A percentile compares a stretch with the other conserved stretches of the same genome.
phyloP scores from a whole-genome alignment of 2,329 filamentous ascomycete species.

The Trichoderma koningii region DNA sequence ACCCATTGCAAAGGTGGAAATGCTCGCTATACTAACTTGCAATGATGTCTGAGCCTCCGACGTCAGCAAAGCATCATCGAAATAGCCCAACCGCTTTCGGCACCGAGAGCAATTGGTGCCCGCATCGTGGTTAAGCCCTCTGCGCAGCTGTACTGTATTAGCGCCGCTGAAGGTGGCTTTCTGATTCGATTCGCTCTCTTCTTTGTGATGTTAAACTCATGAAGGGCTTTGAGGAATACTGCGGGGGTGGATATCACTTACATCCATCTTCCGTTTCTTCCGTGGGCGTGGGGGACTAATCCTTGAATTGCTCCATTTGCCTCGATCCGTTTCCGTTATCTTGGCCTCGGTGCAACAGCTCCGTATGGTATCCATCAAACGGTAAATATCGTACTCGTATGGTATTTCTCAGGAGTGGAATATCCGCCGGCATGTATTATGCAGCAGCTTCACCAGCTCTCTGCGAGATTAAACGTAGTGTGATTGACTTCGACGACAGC shows the following conservation, averaged over 20 bases:
- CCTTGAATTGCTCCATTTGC: neutral
- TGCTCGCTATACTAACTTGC: too few relatives aligned
- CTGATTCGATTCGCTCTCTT: neutral
- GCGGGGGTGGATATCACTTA: neutral
- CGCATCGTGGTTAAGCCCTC: slow-evolving; percentile 6
- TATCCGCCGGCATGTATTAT: neutral
- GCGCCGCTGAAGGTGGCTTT: neutral
- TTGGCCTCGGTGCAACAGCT: too few relatives aligned
- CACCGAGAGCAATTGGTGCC: slow-evolving; percentile 21
- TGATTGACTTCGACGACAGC: too few relatives aligned
- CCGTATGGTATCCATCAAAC: neutral
- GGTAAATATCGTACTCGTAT: neutral
- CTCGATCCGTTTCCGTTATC: neutral
- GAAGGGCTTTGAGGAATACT: neutral
- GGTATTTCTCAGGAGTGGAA: neutral
- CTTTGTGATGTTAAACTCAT: neutral
- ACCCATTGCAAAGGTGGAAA: too few relatives aligned
- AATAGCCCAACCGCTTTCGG: neutral
- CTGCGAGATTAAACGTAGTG: too few relatives aligned
- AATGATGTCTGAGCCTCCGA: neutral
- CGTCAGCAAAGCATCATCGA: slow-evolving; percentile 22
- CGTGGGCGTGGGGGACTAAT: neutral
- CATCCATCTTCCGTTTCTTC: slow-evolving; percentile 17
- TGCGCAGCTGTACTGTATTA: slow-evolving; percentile 9
- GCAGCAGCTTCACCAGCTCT: neutral